Conservation (phyloP, 2,329 filamentous ascomycete species). For the Fusarium sp. region DNA sequence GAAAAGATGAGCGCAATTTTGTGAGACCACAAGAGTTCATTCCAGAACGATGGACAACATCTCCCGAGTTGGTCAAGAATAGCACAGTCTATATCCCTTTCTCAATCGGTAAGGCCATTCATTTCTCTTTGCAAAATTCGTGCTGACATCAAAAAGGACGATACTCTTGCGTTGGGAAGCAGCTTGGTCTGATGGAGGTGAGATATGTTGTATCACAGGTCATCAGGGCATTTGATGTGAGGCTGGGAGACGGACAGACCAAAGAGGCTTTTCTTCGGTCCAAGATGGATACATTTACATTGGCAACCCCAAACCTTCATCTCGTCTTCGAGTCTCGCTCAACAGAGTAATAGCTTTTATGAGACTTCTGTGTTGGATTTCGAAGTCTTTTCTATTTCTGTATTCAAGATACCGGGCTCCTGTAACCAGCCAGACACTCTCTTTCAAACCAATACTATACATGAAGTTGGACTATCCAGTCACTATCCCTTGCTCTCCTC, state of each 20-base stretch:
- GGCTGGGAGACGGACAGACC: slow-evolving; percentile 1
- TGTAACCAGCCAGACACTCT: too few relatives aligned
- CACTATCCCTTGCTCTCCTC: too few relatives aligned
- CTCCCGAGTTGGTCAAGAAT: slow-evolving; percentile 52
- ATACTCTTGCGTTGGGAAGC: slow-evolving; percentile 36
- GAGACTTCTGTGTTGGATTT: too few relatives aligned
- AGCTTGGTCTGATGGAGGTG: slow-evolving; percentile 39
- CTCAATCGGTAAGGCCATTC: slow-evolving; percentile 42
- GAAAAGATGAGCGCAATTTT: slow-evolving; percentile 50
- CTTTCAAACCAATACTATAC: too few relatives aligned
- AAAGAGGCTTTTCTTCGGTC: not conserved
- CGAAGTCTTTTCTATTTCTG: too few relatives aligned
- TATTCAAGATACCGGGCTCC: too few relatives aligned
- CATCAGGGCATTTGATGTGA: slow-evolving; percentile 21
- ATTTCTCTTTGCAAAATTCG: accelerated
- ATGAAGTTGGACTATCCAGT: too few relatives aligned
- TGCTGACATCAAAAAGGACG: slow-evolving; percentile 14
- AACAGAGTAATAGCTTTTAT: too few relatives aligned
- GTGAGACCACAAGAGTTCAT: slow-evolving; percentile 51
- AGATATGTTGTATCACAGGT: slow-evolving; percentile 25
- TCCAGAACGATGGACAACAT: slow-evolving; percentile 55
- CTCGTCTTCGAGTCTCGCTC: slow-evolving; percentile 1
- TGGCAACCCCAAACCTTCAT: not conserved
- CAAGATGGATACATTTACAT: slow-evolving; percentile 9
- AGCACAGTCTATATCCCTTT: slow-evolving; percentile 52